Percentiles rank a stretch among this genome's conserved stretches.
phyloP scores from a whole-genome alignment of 192 early-diverging fungal species.

The Umbelopsis ramanniana region DNA sequence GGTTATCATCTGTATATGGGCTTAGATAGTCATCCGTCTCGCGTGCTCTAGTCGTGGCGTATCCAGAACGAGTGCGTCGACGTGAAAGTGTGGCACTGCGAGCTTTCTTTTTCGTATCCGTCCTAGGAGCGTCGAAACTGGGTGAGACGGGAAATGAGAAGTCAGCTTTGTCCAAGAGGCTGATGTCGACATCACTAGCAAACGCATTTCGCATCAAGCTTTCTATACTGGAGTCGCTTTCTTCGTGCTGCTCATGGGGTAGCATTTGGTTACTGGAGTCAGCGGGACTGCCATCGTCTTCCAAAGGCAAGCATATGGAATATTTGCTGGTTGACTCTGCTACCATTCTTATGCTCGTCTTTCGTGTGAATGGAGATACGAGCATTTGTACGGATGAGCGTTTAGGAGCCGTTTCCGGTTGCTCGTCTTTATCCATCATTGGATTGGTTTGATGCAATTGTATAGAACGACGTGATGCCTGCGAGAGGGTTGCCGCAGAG shows the following conservation, averaged over 20 bases:
- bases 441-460: too few relatives aligned
- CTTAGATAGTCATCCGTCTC: background rate
- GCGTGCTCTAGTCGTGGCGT: background rate
- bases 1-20: background rate
- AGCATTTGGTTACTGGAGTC: background rate
- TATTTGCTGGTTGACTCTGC: background rate
- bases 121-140: background rate
- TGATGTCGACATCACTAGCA: background rate
- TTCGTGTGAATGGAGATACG: constrained; percentile 30
- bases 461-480: too few relatives aligned
- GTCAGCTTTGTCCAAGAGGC: background rate
- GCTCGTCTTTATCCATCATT: background rate
- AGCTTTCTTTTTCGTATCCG: background rate
- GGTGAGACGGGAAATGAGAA: background rate
- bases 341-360: constrained; percentile 22
- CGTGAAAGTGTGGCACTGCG: background rate
- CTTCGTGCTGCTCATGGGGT: background rate
- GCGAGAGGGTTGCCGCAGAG: too few relatives aligned
- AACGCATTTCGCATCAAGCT: constrained; percentile 3
- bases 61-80: background rate
- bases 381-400: constrained; percentile 31
- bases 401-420: background rate
- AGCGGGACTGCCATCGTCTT: constrained; percentile 2
- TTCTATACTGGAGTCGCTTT: constrained; percentile 1
- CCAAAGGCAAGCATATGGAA: background rate